Conservation (phyloP, 805 yeast species). For the Kuraishia floccosa region DNA sequence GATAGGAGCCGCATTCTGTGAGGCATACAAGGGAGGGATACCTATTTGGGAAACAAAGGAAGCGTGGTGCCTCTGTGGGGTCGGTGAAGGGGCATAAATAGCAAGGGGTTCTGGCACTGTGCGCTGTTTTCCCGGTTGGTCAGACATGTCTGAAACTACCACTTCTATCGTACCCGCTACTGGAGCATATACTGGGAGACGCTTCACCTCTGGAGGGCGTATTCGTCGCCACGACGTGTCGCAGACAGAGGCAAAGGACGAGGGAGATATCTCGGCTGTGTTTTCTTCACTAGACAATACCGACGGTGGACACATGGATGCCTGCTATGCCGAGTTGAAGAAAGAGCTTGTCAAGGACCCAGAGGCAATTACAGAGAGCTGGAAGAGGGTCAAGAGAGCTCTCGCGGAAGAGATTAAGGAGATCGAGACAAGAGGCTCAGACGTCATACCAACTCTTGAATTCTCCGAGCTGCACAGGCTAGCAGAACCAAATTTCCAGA, state of each 20-base stretch:
- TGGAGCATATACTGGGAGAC: no score
- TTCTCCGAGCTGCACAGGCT: conserved; percentile 8
- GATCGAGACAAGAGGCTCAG: conserved; percentile 11
- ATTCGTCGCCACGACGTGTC: no score
- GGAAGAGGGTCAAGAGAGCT: conserved; percentile 15
- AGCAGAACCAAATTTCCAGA: conserved; percentile 3
- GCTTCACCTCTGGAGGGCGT: no score
- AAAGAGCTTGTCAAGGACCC: conserved; percentile 10
- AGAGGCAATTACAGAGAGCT: conserved; percentile 13
- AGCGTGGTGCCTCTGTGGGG: no score
- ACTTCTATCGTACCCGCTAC: no score
- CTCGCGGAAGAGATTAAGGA: conserved; percentile 9
- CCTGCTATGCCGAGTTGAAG: conserved; percentile 6
- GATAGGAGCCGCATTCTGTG: no score
- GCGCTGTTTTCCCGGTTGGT: no score
- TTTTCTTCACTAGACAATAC: conserved; percentile 5
- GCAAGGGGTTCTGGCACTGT: no score
- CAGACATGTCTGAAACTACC: no score
- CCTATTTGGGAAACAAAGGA: no score
- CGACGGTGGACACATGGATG: conserved; percentile 1
- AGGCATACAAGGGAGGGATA: no score
- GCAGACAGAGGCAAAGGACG: conserved; percentile 5
- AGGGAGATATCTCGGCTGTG: conserved; percentile 8
- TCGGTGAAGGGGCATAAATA: no score
- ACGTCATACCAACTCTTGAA: conserved; percentile 8